phyloP scores from a whole-genome alignment of 805 yeast species.

The Ogataea nakhonphanomensis region DNA sequence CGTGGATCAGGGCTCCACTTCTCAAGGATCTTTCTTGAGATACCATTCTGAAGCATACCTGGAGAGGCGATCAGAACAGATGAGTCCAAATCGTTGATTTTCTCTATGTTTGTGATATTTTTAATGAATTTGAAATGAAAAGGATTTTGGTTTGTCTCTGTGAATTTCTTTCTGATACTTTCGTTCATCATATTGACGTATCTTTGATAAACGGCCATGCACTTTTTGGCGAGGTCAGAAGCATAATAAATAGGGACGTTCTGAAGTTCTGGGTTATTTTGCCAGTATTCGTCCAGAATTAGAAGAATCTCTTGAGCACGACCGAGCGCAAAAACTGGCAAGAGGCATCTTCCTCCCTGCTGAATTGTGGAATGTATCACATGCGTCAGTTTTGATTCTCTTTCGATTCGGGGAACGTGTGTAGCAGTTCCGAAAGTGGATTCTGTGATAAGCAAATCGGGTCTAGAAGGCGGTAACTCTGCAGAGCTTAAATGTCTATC shows the following conservation, averaged over 20 bases:
- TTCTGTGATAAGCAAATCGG: slow-evolving; percentile 89
- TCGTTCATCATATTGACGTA: slow-evolving; percentile 98
- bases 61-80: slow-evolving; percentile 96
- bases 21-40: slow-evolving; percentile 85
- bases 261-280: slow-evolving; percentile 74
- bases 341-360: slow-evolving; percentile 86
- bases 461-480: slow-evolving; percentile 83
- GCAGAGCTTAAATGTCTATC: slow-evolving; percentile 95
- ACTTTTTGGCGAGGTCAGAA: slow-evolving; percentile 87
- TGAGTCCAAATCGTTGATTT: slow-evolving; percentile 90
- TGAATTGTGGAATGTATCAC: slow-evolving; percentile 77
- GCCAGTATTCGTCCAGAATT: slow-evolving; percentile 95
- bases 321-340: slow-evolving; percentile 96
- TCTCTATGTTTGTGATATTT: slow-evolving; percentile 73
- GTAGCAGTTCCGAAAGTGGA: slow-evolving; percentile 98
- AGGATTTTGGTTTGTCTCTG: slow-evolving; percentile 82
- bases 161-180: slow-evolving; percentile 67
- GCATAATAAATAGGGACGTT: slow-evolving; percentile 85
- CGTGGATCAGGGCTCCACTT: slow-evolving; percentile 97
- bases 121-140: slow-evolving; percentile 85
- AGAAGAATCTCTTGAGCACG: slow-evolving; percentile 92
- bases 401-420: slow-evolving; percentile 83
- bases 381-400: slow-evolving; percentile 77
- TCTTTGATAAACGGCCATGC: slow-evolving; percentile 96
- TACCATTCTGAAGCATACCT: slow-evolving; percentile 97